Percentiles rank a stretch among this genome's conserved stretches.
These are phyloP conservation scores for Dryas alaskensis DNA, from an alignment of 306 rosid species.

Conservation along the genomic window DNA sequence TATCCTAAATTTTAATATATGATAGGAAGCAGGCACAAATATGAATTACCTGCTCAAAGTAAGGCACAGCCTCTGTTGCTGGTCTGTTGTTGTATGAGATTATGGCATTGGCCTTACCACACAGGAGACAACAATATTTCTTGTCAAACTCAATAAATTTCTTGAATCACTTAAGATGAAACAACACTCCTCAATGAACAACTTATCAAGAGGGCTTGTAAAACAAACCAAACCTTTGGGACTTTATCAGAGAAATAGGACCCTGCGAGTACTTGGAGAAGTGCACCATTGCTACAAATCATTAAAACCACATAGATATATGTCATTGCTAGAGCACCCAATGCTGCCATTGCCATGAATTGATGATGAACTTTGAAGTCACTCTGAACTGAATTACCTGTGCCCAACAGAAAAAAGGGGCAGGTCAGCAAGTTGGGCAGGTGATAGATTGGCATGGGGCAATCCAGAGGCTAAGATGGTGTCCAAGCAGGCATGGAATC, in stretches of 20 bases:
- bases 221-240: constrained; percentile 45
- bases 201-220: background rate
- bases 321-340: background rate
- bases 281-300: constrained; percentile 49
- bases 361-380: background rate
- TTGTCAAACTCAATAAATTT: constrained; percentile 19
- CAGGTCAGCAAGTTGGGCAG: constrained; percentile 61
- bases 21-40: background rate
- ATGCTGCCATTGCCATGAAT: background rate
- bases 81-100: constrained; percentile 92
- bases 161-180: background rate
- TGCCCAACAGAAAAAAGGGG: constrained; percentile 87
- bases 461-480: constrained; percentile 60
- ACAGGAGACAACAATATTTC: constrained; percentile 41
- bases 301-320: background rate
- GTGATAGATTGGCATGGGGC: constrained; percentile 56
- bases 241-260: constrained; percentile 47
- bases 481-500: constrained; percentile 68
- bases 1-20: background rate
- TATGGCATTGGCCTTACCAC: constrained; percentile 78
- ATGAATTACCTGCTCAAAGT: constrained; percentile 88
- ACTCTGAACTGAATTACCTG: constrained; percentile 47
- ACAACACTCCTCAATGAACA: background rate
- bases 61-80: constrained; percentile 95
- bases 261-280: constrained; percentile 49